Evolutionary conservation across 768 basidiomycete species (phyloP), one percentile per base, ranked within the genome.

Genomic region (Pisolithus microcarpus): DNA sequence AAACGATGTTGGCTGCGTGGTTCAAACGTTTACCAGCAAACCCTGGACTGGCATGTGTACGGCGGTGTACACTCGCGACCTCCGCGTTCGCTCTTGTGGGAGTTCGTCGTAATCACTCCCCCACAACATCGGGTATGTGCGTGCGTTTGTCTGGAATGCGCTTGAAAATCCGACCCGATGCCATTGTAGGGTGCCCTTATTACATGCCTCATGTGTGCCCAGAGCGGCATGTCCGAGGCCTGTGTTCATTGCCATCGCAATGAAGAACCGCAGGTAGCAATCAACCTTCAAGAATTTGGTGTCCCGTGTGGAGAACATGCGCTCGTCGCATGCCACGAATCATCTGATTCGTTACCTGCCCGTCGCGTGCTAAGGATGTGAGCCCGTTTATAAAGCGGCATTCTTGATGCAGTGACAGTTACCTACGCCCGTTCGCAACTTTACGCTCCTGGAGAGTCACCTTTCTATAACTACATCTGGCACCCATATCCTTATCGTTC

Each of bases 341-440:
- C 42, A 49, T 28, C 34, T 34, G 44, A 43, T 47, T 16, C 44
- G 46, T 19, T 31, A 19, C 43, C 54, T 48, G 51, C 46, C 52
- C 38, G 50, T 49, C 52, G 55, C 52, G 49, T 48, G 46, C 34
- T 24, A 13, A 9, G 5, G 51, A 30, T 38, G 34, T 18, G 28
- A 36, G 49, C 52, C 45, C 43, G 52, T 51, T 43, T 66, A 67
- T 67, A 67, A 65, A 67, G 34, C 50, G 55, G 36, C 51, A 48
- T 36, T 26, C 39, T 42, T 44, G 40, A 43, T 48, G 39, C 51
- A 37, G 38, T 59, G 76, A 72, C 66, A 26, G 23, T 19, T 15
- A 75, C 75, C 54, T 77, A 76, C 57, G 62, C 65, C 79, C 74
- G 59, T 68, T 63, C 66, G 42, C 59, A 51, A 8, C 45, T 36